Conservation (phyloP, 148 eudicot genomes). For the Nyssa sinensis region DNA sequence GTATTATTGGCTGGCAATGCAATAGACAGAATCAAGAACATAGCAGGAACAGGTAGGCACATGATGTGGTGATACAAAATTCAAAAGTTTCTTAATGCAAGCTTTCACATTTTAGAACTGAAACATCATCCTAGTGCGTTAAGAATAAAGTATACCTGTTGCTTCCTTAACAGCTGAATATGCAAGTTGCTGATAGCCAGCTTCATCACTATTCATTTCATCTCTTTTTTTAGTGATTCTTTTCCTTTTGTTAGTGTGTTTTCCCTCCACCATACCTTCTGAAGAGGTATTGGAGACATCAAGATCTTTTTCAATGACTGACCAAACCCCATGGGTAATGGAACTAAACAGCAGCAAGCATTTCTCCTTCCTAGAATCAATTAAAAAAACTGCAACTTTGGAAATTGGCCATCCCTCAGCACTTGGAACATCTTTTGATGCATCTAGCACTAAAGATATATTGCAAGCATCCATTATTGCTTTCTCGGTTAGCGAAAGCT, state of each 20-base stretch:
- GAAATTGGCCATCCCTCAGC: constrained; percentile 64
- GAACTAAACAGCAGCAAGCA: constrained; percentile 59
- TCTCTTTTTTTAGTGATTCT: constrained; percentile 36
- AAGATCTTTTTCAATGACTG: constrained; percentile 62
- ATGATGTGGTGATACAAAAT: not conserved
- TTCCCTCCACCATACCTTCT: constrained; percentile 23
- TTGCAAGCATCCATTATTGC: constrained; percentile 68
- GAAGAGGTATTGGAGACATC: constrained; percentile 15
- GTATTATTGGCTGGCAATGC: too few species aligned
- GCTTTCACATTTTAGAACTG: not conserved
- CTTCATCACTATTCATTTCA: constrained; percentile 32
- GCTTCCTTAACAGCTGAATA: constrained; percentile 53
- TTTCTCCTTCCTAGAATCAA: constrained; percentile 54
- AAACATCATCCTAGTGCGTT: constrained; percentile 1
- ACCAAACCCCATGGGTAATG: constrained; percentile 82
- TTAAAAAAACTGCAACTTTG: constrained; percentile 64
- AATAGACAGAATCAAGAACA: not conserved
- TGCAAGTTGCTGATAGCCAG: constrained; percentile 45
- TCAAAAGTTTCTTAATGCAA: not conserved
- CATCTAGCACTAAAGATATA: constrained; percentile 52
- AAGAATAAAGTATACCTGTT: constrained; percentile 40
- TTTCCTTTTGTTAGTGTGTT: constrained; percentile 33
- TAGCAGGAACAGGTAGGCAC: not conserved
- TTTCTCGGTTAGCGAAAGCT: constrained; percentile 73
- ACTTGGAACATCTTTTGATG: constrained; percentile 38